Evolutionary conservation across 345 rosid genomes (phyloP), one percentile per base, ranked within the genome.

Genomic region (Syzygium oleosum): DNA sequence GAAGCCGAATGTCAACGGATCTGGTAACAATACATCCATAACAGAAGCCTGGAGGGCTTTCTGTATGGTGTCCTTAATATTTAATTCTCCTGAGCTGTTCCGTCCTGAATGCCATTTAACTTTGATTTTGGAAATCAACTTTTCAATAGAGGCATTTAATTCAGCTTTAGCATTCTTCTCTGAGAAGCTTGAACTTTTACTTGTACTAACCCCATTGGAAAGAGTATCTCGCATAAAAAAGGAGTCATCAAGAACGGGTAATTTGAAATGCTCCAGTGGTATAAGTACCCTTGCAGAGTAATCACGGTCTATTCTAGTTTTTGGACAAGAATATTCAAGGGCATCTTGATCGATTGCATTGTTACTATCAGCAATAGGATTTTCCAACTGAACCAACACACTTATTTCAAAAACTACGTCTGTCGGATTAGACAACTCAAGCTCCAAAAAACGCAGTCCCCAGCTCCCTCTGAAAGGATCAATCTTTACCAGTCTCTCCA

Each of bases 391-490:
- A 88, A 98, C 98, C 11, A 94, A 96, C 86, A 98, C 98, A 27
- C 95, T 92, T 63, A 95, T 94, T 89, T 98, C 99, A 90, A 98
- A 97, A 87, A 95, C 99, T 52, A 97, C 96, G 78, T 96, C 98
- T 55, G 99, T 97, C 79, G 99, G 99, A 90, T 97, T 98, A 79
- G 94, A 94, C 91, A 98, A 86, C 93, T 98, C 99, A 51, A 98
- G 94, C 90, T 98, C 99, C 46, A 98, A 96, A 91, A 98, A 96
- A 55, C 97, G 97, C 19, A 98, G 90, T 52, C 99, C 99, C 99
- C 99, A 97, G 90, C 99, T 98, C 90, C 99, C 99, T 91, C 99
- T 92, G 84, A 93, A 95, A 73, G 98, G 99, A 91, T 98, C 96
- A 49, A 97, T 97, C 90, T 97, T 98, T 87, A 96, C 95, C 88